A percentile compares a stretch with the other conserved stretches of the same genome.
Evolutionary conservation across 768 basidiomycete genomes (phyloP).

Genomic region (Leccinum imitatum): DNA sequence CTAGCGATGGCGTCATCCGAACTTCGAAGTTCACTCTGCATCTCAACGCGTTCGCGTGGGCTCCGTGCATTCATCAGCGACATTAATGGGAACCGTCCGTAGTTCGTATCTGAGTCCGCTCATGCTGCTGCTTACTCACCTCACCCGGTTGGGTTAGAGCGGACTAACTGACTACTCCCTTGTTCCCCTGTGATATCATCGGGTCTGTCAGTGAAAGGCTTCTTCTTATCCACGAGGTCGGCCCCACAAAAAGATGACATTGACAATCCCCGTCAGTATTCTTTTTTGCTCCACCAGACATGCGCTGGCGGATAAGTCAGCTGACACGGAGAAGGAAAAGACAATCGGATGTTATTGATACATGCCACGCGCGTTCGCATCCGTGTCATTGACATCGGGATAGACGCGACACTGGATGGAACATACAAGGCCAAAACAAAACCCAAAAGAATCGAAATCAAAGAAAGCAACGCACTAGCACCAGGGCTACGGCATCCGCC

Average conservation of each 20-base stretch:
- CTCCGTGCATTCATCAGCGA: background rate
- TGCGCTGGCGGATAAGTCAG: background rate
- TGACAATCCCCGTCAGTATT: background rate
- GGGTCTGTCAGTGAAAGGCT: background rate
- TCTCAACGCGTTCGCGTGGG: background rate
- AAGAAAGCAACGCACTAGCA: background rate
- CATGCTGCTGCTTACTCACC: background rate
- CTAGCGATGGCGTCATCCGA: background rate
- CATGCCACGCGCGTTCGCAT: background rate
- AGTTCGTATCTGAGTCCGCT: background rate
- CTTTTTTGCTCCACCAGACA: background rate
- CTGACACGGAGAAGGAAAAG: background rate
- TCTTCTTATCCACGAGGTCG: background rate
- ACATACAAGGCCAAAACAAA: background rate
- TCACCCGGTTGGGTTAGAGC: background rate
- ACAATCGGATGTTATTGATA: background rate
- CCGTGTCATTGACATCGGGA: background rate
- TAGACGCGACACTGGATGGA: background rate
- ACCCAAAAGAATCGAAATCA: constrained; percentile 2
- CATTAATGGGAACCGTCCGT: background rate
- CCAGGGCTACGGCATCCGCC: constrained; percentile 29
- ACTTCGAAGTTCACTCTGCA: background rate
- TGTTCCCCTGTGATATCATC: background rate
- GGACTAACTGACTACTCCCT: background rate
- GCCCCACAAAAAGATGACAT: background rate